These are phyloP conservation scores for Sanghuangporus baumii DNA, from an alignment of 1,284 basidiomycete species.

Conservation along the genomic window DNA sequence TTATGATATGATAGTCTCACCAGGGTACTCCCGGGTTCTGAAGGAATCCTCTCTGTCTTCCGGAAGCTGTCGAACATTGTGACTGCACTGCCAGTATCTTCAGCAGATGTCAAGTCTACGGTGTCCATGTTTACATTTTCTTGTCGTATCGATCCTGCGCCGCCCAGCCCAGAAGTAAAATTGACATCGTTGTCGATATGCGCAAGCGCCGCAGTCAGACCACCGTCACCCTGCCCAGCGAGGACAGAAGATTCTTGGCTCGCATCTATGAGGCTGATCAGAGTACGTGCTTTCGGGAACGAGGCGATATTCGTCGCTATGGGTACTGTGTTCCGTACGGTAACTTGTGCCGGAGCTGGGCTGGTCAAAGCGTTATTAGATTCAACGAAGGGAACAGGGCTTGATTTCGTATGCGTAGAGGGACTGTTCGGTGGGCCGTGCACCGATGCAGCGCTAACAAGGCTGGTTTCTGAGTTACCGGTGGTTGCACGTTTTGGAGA, in stretches of 20 bases:
- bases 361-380: neutral
- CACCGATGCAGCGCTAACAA: conserved; percentile 1
- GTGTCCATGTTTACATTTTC: too few relatives aligned
- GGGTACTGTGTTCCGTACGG: neutral
- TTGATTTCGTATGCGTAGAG: neutral
- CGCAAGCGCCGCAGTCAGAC: conserved; percentile 3
- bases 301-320: neutral
- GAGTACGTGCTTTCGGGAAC: neutral
- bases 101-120: neutral
- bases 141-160: neutral
- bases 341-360: neutral
- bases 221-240: neutral
- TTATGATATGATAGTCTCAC: too few relatives aligned
- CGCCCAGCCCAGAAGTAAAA: neutral
- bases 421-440: conserved; percentile 7
- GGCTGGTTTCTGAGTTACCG: neutral
- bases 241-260: neutral
- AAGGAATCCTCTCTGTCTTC: neutral
- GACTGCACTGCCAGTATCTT: neutral
- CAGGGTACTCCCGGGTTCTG: too few relatives aligned
- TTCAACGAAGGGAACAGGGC: neutral
- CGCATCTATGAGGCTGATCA: neutral
- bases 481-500: conserved; percentile 1
- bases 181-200: conserved; percentile 2
- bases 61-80: neutral